A percentile compares a stretch with the other conserved stretches of the same genome.
Evolutionary conservation across 106 monocot species (phyloP).

Genomic region (Iris macrosiphon): DNA sequence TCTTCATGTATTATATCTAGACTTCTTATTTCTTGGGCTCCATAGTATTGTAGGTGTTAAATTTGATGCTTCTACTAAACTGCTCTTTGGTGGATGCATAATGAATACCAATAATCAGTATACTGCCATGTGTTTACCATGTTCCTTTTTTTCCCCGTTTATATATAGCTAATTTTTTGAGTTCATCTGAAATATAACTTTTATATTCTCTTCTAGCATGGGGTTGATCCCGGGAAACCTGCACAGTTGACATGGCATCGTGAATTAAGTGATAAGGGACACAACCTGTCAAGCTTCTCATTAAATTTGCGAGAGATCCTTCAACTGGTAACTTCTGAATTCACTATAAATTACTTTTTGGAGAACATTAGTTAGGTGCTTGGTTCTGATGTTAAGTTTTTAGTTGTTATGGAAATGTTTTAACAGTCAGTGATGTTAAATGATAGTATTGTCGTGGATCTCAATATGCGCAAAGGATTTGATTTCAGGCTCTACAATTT

Average conservation of each 20-base stretch:
- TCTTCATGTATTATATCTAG: no score
- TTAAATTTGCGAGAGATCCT: slow-evolving; percentile 31
- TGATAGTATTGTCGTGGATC: no score
- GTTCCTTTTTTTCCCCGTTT: no score
- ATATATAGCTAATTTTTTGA: background rate
- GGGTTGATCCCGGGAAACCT: slow-evolving; percentile 25
- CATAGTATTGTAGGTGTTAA: no score
- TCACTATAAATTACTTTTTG: background rate
- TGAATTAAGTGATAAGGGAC: slow-evolving; percentile 20
- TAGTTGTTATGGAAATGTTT: background rate
- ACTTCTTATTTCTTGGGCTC: no score
- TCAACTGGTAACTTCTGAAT: slow-evolving; percentile 28
- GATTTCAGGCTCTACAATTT: no score
- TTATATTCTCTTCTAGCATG: slow-evolving; percentile 7
- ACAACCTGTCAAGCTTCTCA: slow-evolving; percentile 24
- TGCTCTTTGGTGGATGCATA: no score
- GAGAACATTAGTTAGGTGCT: background rate
- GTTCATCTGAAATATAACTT: slow-evolving; percentile 1
- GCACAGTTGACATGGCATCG: slow-evolving; percentile 43
- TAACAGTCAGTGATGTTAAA: no score
- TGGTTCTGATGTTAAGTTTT: background rate
- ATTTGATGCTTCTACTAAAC: no score
- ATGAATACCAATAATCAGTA: no score
- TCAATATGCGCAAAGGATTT: no score
- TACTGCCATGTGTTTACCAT: no score